Evolutionary conservation across 371 early-diverging fungal species (phyloP).

Genomic region (Mucor plumbeus): DNA sequence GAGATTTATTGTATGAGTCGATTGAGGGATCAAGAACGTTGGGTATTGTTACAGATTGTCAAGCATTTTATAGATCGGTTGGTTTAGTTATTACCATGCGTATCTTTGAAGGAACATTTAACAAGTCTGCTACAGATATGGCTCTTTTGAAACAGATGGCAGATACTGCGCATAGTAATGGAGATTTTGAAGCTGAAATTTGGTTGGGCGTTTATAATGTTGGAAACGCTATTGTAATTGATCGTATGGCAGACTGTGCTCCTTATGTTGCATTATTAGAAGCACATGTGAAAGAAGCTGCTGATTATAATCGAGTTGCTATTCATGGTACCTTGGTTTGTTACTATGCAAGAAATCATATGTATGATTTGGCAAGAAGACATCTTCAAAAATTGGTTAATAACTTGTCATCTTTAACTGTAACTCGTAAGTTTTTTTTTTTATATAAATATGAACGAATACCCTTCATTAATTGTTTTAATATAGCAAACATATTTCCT

Average conservation of each 20-base stretch:
- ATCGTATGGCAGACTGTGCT: constrained; percentile 39
- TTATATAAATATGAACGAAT: background rate
- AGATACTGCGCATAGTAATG: constrained; percentile 50
- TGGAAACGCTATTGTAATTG: constrained; percentile 42
- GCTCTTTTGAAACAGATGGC: constrained; percentile 52
- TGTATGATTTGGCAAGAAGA: constrained; percentile 32
- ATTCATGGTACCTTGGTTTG: constrained; percentile 48
- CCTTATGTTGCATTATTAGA: constrained; percentile 46
- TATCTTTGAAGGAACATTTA: constrained; percentile 60
- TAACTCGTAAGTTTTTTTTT: constrained; percentile 42
- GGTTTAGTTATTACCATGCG: constrained; percentile 54
- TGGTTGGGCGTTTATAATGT: constrained; percentile 52
- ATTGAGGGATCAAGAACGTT: constrained; percentile 50
- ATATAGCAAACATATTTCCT: constrained; percentile 47
- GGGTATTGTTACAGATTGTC: constrained; percentile 60
- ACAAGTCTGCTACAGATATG: constrained; percentile 45
- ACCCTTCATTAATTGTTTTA: background rate
- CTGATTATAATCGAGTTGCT: constrained; percentile 48
- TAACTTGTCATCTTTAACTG: constrained; percentile 39
- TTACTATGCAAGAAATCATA: constrained; percentile 42
- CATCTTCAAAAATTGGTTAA: constrained; percentile 35
- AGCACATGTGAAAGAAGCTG: constrained; percentile 36
- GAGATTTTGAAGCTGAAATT: constrained; percentile 51
- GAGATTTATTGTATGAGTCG: constrained; percentile 49
- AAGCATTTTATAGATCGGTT: constrained; percentile 58